Evolutionary conservation across 495 filamentous ascomycete genomes (phyloP).

Genomic region (Cercophora sp.): DNA sequence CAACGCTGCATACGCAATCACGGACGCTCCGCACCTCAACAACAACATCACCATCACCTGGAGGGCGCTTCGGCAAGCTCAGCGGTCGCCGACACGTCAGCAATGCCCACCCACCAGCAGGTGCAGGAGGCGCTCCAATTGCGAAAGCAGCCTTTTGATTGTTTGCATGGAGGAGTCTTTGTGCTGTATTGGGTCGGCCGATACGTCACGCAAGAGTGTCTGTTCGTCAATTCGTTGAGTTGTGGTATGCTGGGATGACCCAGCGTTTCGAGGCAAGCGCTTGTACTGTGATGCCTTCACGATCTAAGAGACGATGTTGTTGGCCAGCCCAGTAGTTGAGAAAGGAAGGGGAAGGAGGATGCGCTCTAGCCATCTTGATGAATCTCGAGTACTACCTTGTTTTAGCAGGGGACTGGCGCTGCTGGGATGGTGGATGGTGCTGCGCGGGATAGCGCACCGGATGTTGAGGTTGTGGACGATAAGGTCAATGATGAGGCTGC

Average conservation of each 20-base stretch:
- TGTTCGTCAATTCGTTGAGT: constrained; percentile 2
- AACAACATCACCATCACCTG: too few species aligned
- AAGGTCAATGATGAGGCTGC: not conserved
- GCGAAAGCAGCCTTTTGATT: too few species aligned
- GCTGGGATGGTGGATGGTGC: not conserved
- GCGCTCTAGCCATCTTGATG: not conserved
- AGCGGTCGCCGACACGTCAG: too few species aligned
- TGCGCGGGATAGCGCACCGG: not conserved
- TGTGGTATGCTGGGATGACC: not conserved
- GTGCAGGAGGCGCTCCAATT: too few species aligned
- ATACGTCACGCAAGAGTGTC: constrained; percentile 4
- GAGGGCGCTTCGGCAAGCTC: too few species aligned
- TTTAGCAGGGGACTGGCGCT: not conserved
- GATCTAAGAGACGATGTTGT: constrained; percentile 2
- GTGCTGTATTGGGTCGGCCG: not conserved
- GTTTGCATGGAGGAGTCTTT: too few species aligned
- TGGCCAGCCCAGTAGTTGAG: constrained; percentile 1
- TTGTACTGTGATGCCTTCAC: not conserved
- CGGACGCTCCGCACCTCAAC: too few species aligned
- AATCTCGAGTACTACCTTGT: constrained; percentile 1
- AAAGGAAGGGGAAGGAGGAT: not conserved
- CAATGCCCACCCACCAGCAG: too few species aligned
- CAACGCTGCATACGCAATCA: too few species aligned
- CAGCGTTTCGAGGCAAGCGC: not conserved
- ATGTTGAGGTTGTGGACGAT: constrained; percentile 3